Percentiles rank a stretch among this genome's conserved stretches.
These are phyloP conservation scores for Aspergillus luchuensis DNA, from an alignment of 2,329 filamentous ascomycete genomes.

Conservation along the genomic window DNA sequence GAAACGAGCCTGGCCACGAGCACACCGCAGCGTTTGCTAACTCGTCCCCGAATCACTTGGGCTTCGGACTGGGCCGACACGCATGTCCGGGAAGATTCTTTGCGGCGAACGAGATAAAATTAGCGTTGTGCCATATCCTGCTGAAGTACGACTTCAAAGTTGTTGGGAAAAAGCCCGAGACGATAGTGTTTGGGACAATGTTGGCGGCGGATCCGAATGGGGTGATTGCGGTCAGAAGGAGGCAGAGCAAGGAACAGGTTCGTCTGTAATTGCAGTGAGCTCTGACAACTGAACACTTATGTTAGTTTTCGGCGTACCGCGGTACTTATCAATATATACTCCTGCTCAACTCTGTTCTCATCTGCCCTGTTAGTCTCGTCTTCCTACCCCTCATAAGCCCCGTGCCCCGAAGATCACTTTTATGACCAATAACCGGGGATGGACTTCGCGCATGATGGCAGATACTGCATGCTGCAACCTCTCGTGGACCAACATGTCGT, in stretches of 20 bases:
- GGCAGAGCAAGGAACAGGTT: no score
- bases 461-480: not conserved
- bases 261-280: not conserved
- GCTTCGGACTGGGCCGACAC: not conserved
- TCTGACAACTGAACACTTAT: not conserved
- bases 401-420: not conserved
- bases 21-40: no score
- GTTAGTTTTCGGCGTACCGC: not conserved
- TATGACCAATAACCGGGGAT: not conserved
- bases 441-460: not conserved
- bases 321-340: not conserved
- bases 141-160: not conserved
- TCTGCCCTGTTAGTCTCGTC: slow-evolving; percentile 1
- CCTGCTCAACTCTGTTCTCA: not conserved
- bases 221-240: no score
- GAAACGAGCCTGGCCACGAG: no score
- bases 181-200: no score
- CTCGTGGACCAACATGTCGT: not conserved
- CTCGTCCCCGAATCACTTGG: not conserved
- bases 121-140: not conserved
- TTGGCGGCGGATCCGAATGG: no score
- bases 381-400: not conserved
- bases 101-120: not conserved
- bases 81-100: not conserved
- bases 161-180: no score